Percentiles rank a stretch among this genome's conserved stretches.
Evolutionary conservation across 305 asterid genomes (phyloP).

Genomic region (Caryopteris hybrid): DNA sequence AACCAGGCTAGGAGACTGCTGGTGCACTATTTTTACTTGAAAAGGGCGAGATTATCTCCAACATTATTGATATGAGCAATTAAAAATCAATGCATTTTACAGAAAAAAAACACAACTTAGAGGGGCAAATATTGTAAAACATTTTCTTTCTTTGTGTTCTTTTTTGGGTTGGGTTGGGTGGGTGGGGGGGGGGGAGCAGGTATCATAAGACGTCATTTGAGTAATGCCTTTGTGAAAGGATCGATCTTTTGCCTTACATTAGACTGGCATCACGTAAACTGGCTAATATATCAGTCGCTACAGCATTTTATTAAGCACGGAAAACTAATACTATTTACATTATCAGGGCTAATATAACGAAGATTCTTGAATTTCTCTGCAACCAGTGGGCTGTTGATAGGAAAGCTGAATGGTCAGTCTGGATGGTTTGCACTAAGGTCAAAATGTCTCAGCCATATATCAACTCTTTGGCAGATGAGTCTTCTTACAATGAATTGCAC

Average conservation of each 20-base stretch:
- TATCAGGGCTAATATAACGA: constrained; percentile 30
- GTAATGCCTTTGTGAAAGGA: not conserved
- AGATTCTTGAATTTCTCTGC: constrained; percentile 59
- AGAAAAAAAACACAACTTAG: not conserved
- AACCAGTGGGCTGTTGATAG: constrained; percentile 74
- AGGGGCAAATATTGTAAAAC: not conserved
- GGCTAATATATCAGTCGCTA: not conserved
- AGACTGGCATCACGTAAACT: not conserved
- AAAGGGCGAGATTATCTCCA: too few species aligned
- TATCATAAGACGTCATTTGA: not conserved
- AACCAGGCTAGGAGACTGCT: too few species aligned
- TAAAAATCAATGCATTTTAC: too few species aligned
- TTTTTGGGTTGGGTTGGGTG: too few species aligned
- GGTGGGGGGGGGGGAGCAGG: not conserved
- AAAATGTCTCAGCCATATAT: constrained; percentile 81
- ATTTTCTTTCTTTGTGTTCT: not conserved
- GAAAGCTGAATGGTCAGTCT: constrained; percentile 83
- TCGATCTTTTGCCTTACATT: not conserved
- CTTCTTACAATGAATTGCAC: constrained; percentile 42
- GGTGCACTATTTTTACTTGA: too few species aligned
- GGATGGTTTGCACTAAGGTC: constrained; percentile 74
- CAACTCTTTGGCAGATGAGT: constrained; percentile 54
- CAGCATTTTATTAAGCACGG: not conserved
- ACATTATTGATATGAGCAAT: too few species aligned
- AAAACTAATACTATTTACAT: constrained; percentile 11